These are phyloP conservation scores for Salvia rosmarinus DNA, from an alignment of 257 asterid species.

Conservation along the genomic window DNA sequence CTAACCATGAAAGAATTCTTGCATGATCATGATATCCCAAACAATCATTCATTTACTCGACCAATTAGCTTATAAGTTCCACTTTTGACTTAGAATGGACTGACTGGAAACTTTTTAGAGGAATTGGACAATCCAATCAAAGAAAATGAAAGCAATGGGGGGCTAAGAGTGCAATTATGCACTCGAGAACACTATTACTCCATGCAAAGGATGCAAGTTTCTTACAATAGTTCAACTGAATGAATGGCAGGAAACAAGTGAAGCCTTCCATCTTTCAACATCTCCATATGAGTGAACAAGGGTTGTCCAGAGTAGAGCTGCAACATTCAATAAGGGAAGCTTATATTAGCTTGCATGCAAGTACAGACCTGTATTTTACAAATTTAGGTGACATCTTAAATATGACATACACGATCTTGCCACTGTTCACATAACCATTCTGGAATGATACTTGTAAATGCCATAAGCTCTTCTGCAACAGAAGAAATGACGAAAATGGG, in stretches of 20 bases:
- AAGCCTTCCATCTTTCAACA: slow-evolving; percentile 68
- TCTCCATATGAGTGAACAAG: slow-evolving; percentile 65
- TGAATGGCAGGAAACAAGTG: slow-evolving; percentile 68
- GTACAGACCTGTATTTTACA: slow-evolving; percentile 25
- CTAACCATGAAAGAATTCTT: slow-evolving; percentile 22
- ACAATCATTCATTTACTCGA: too few species aligned
- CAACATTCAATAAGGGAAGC: slow-evolving; percentile 19
- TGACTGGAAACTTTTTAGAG: slow-evolving; percentile 8
- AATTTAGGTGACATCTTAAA: slow-evolving; percentile 15
- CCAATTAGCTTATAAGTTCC: too few species aligned
- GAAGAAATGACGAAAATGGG: slow-evolving; percentile 81
- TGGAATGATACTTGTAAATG: slow-evolving; percentile 73
- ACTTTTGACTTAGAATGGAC: too few species aligned
- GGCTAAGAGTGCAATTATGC: neutral
- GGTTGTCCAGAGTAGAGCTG: slow-evolving; percentile 79
- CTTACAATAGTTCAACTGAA: slow-evolving; percentile 75
- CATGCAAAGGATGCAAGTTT: slow-evolving; percentile 25
- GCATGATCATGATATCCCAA: too few species aligned
- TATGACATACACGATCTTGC: slow-evolving; percentile 66
- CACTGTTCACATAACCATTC: slow-evolving; percentile 78
- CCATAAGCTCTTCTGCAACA: slow-evolving; percentile 81
- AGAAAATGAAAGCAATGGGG: neutral
- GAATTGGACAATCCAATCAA: neutral
- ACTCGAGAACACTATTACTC: neutral
- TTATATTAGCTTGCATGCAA: slow-evolving; percentile 21